A percentile compares a stretch with the other conserved stretches of the same genome.
phyloP scores from a whole-genome alignment of 2,329 filamentous ascomycete species.

The Cercospora sesami region DNA sequence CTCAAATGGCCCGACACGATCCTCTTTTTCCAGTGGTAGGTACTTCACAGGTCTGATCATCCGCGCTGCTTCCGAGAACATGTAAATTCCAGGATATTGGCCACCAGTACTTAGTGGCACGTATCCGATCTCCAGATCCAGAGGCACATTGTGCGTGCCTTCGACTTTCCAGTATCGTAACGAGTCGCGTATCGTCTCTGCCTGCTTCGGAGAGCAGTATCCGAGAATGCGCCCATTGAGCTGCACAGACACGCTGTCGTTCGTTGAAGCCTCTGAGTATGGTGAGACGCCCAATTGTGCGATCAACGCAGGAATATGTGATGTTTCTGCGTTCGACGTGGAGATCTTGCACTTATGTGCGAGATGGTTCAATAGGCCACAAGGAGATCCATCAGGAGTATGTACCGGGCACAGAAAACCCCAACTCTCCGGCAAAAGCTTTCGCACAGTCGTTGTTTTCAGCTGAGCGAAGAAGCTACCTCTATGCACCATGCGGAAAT shows the following conservation, averaged over 20 bases:
- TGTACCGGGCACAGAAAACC: constrained; percentile 97
- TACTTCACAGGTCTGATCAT: constrained; percentile 95
- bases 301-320: constrained; percentile 70
- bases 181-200: constrained; percentile 77
- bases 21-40: constrained; percentile 77
- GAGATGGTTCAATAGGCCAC: constrained; percentile 90
- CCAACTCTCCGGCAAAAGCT: constrained; percentile 94
- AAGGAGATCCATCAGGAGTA: constrained; percentile 93
- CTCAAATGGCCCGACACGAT: constrained; percentile 89
- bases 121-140: constrained; percentile 86
- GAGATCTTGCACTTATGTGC: constrained; percentile 92
- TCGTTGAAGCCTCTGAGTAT: constrained; percentile 72
- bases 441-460: constrained; percentile 95
- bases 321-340: constrained; percentile 72
- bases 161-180: constrained; percentile 95
- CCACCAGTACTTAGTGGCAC: constrained; percentile 84
- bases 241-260: constrained; percentile 85
- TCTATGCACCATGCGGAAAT: constrained; percentile 98
- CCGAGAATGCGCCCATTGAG: constrained; percentile 87
- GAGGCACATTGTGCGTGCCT: constrained; percentile 74
- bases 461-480: constrained; percentile 98
- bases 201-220: constrained; percentile 83
- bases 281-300: constrained; percentile 76
- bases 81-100: constrained; percentile 95
- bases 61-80: constrained; percentile 79